Conservation (phyloP, 2,329 filamentous ascomycete species). For the Talaromyces sp. region DNA sequence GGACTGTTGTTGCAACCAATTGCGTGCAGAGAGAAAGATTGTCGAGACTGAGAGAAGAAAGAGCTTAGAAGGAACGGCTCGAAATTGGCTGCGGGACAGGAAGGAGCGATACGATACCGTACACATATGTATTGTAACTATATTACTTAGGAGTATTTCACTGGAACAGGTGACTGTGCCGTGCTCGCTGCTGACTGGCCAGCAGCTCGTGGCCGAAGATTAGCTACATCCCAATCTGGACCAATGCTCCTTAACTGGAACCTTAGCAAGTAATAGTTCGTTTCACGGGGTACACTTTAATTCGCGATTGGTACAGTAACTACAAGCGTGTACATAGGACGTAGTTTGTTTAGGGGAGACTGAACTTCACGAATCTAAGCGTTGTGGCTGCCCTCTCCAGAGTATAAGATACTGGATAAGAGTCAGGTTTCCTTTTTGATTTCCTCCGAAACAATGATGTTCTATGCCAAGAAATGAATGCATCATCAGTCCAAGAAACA, state of each 20-base stretch:
- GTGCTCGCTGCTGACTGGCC: background rate
- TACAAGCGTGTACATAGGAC: background rate
- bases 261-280: background rate
- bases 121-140: background rate
- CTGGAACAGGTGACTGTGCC: background rate
- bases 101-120: background rate
- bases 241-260: background rate
- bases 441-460: background rate
- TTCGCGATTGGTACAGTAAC: background rate
- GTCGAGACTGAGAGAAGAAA: background rate
- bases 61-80: background rate
- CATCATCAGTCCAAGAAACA: no score
- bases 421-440: background rate
- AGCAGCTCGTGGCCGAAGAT: background rate
- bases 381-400: no score
- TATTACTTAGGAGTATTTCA: background rate
- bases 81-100: background rate
- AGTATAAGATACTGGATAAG: background rate
- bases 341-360: no score
- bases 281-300: background rate
- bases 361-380: no score
- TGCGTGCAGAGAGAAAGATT: background rate
- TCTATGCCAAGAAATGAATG: background rate
- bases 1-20: background rate
- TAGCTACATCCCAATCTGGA: background rate